Evolutionary conservation across 192 early-diverging fungal species (phyloP).

Genomic region (Backusella tarrabulga): DNA sequence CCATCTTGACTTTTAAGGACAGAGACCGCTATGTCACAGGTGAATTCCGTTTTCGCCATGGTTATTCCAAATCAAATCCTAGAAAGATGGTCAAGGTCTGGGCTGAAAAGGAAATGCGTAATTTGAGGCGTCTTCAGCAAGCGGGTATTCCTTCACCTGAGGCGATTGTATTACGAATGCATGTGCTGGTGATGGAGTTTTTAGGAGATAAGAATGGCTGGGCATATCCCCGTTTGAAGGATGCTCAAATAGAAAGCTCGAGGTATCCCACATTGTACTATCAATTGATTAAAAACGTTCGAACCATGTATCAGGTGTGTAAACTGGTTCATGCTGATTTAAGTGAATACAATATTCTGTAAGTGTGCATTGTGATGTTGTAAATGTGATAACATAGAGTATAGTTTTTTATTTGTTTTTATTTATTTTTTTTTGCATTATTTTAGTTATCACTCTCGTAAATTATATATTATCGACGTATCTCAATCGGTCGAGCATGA

Average conservation of each 20-base stretch:
- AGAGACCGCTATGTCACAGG: conserved; percentile 96
- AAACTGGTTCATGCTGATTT: conserved; percentile 97
- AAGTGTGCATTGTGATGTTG: conserved; percentile 23
- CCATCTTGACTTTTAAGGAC: conserved; percentile 97
- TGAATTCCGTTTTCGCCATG: conserved; percentile 93
- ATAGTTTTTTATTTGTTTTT: conserved; percentile 16
- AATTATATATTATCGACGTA: conserved; percentile 93
- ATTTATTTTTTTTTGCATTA: neutral
- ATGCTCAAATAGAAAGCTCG: conserved; percentile 77
- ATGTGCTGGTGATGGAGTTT: conserved; percentile 95
- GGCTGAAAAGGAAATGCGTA: conserved; percentile 99
- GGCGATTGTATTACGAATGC: conserved; percentile 82
- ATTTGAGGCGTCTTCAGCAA: conserved; percentile 84
- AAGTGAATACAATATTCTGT: conserved; percentile 96
- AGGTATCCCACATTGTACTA: conserved; percentile 76
- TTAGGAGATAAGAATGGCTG: conserved; percentile 90
- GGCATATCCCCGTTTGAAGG: conserved; percentile 94
- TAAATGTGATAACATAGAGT: neutral
- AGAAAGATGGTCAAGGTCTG: conserved; percentile 98
- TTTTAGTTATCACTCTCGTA: conserved; percentile 70
- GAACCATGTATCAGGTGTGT: conserved; percentile 91
- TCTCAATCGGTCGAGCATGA: conserved; percentile 99
- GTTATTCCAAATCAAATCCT: conserved; percentile 91
- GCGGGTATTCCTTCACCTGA: conserved; percentile 91
- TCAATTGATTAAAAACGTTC: conserved; percentile 84